Percentiles rank a stretch among this genome's conserved stretches.
phyloP scores from a whole-genome alignment of 495 filamentous ascomycete species.

The Penicillium simplicissimum region DNA sequence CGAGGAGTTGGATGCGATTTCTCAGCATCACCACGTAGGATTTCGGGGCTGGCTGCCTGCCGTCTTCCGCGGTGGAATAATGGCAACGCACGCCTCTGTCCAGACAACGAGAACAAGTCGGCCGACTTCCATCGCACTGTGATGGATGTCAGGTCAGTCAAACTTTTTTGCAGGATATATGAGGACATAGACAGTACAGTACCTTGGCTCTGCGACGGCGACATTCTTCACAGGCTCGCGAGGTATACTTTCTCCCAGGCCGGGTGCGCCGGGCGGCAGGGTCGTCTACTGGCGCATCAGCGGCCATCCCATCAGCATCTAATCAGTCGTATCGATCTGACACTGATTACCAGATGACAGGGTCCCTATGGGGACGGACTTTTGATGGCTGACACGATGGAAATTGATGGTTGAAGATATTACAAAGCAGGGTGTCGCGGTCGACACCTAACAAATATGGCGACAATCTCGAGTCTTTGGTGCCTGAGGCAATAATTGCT shows the following conservation, averaged over 20 bases:
- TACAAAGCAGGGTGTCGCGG: slow-evolving; percentile 16
- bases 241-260: slow-evolving; percentile 30
- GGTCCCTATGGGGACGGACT: not conserved
- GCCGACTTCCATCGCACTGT: slow-evolving; percentile 29
- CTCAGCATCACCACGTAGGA: slow-evolving; percentile 33
- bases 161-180: not conserved
- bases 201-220: slow-evolving; percentile 36
- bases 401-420: slow-evolving; percentile 7
- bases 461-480: not conserved
- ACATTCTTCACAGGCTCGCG: slow-evolving; percentile 32
- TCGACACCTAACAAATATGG: slow-evolving; percentile 11
- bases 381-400: not conserved
- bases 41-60: slow-evolving; percentile 33
- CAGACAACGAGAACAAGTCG: slow-evolving; percentile 33
- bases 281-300: slow-evolving; percentile 15
- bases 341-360: not conserved
- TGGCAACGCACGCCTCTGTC: slow-evolving; percentile 27
- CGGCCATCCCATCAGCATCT: slow-evolving; percentile 7
- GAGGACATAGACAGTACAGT: not conserved
- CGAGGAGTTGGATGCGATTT: slow-evolving; percentile 28
- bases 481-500: not conserved
- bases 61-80: slow-evolving; percentile 30
- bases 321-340: not conserved
- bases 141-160: not conserved
- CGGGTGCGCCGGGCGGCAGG: slow-evolving; percentile 18